phyloP scores from a whole-genome alignment of 495 filamentous ascomycete genomes.

The Talaromyces thailandensis region DNA sequence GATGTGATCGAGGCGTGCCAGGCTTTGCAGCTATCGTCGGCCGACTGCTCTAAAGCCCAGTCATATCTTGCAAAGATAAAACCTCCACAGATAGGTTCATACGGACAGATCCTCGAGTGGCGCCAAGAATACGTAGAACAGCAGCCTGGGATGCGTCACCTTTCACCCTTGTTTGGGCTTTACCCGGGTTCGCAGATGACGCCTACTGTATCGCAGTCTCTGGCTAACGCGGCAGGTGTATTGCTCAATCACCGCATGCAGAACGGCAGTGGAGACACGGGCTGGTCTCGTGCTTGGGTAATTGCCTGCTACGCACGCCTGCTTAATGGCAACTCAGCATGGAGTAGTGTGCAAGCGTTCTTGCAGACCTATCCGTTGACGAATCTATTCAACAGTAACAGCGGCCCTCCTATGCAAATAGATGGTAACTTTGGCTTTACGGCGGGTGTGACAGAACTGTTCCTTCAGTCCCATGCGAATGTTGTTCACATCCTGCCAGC shows the following conservation, averaged over 20 bases:
- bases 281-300: constrained; percentile 29
- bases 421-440: constrained; percentile 24
- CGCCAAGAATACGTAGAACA: constrained; percentile 25
- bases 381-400: constrained; percentile 12
- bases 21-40: constrained; percentile 13
- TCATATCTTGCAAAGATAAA: constrained; percentile 11
- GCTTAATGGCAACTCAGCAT: constrained; percentile 19
- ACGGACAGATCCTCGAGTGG: constrained; percentile 32
- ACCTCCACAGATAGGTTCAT: constrained; percentile 15
- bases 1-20: constrained; percentile 15
- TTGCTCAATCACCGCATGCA: constrained; percentile 16
- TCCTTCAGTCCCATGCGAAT: constrained; percentile 17
- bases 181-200: constrained; percentile 20
- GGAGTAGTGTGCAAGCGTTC: constrained; percentile 10
- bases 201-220: constrained; percentile 9
- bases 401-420: constrained; percentile 17
- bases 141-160: constrained; percentile 30
- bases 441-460: constrained; percentile 18
- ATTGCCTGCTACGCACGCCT: constrained; percentile 26
- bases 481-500: constrained; percentile 19
- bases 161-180: constrained; percentile 25
- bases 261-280: constrained; percentile 23
- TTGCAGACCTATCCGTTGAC: constrained; percentile 8
- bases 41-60: background rate
- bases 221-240: constrained; percentile 16